These are phyloP conservation scores for Pyrenophora graminea DNA, from an alignment of 2,329 filamentous ascomycete species.

Conservation along the genomic window DNA sequence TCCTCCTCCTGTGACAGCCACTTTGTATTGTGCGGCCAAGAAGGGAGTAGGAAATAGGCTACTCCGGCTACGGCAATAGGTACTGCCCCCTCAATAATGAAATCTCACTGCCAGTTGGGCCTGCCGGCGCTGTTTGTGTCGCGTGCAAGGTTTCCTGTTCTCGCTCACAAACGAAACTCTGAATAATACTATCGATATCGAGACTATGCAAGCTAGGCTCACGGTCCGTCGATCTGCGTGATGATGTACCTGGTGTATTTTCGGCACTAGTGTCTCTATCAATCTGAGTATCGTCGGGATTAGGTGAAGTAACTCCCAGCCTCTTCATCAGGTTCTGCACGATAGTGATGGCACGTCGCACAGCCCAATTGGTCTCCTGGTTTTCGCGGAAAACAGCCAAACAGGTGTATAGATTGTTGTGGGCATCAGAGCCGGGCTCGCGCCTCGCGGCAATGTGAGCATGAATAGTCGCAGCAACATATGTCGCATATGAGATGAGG, in stretches of 20 bases:
- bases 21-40: slow-evolving; percentile 17
- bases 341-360: slow-evolving; percentile 52
- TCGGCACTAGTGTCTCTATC: slow-evolving; percentile 13
- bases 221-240: slow-evolving; percentile 14
- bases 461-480: slow-evolving; percentile 59
- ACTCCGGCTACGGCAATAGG: slow-evolving; percentile 49
- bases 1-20: slow-evolving; percentile 23
- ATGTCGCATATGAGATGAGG: slow-evolving; percentile 60
- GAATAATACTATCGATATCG: slow-evolving; percentile 51
- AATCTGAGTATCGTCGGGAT: slow-evolving; percentile 22
- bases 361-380: slow-evolving; percentile 57
- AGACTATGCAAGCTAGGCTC: slow-evolving; percentile 37
- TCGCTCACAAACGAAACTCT: slow-evolving; percentile 48
- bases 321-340: slow-evolving; percentile 54
- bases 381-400: slow-evolving; percentile 55
- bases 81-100: slow-evolving; percentile 60
- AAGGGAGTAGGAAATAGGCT: slow-evolving; percentile 41
- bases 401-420: slow-evolving; percentile 48
- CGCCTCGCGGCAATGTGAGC: slow-evolving; percentile 55
- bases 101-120: slow-evolving; percentile 51
- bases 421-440: slow-evolving; percentile 45
- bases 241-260: slow-evolving; percentile 11
- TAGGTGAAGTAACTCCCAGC: slow-evolving; percentile 37
- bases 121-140: not conserved
- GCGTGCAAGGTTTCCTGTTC: slow-evolving; percentile 11